Conservation (phyloP, 352 stramenopile genomes). For the Globisporangium uncinulatum region DNA sequence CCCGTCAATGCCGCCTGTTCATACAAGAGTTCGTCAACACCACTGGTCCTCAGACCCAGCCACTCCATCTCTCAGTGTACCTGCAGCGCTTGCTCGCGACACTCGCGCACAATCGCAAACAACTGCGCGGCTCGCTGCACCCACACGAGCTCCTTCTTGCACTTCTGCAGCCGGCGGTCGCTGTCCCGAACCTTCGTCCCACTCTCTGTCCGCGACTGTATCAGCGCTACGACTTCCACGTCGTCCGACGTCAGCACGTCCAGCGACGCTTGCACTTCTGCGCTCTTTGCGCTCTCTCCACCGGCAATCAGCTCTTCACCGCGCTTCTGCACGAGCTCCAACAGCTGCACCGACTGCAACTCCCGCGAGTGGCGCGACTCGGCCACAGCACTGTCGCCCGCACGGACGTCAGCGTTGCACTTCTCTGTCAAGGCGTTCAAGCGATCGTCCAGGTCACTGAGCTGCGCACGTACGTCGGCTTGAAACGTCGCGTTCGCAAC, state of each 20-base stretch:
- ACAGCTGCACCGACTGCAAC: slow-evolving; percentile 22
- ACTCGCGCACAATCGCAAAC: slow-evolving; percentile 21
- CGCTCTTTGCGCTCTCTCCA: slow-evolving; percentile 27
- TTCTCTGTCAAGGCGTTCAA: slow-evolving; percentile 14
- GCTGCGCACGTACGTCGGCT: slow-evolving; percentile 10
- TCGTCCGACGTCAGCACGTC: slow-evolving; percentile 34
- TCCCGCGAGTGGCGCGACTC: slow-evolving; percentile 26
- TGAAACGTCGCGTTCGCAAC: slow-evolving; percentile 15
- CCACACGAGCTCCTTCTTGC: slow-evolving; percentile 24
- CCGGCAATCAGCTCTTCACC: slow-evolving; percentile 20
- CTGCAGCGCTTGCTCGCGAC: slow-evolving; percentile 13
- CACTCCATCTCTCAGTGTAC: neutral
- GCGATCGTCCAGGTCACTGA: slow-evolving; percentile 23
- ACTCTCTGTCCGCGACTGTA: slow-evolving; percentile 21
- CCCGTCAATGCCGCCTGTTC: slow-evolving; percentile 12
- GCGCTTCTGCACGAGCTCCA: slow-evolving; percentile 25
- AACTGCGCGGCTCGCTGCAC: slow-evolving; percentile 26
- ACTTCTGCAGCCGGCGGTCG: slow-evolving; percentile 12
- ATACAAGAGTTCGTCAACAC: neutral
- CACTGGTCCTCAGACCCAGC: neutral
- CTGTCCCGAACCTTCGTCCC: slow-evolving; percentile 16
- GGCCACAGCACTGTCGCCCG: slow-evolving; percentile 16
- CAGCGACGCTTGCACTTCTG: slow-evolving; percentile 23
- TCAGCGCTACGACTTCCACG: slow-evolving; percentile 24
- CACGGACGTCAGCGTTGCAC: slow-evolving; percentile 18